phyloP scores from a whole-genome alignment of 2,329 filamentous ascomycete genomes.

The Thelonectria olida region DNA sequence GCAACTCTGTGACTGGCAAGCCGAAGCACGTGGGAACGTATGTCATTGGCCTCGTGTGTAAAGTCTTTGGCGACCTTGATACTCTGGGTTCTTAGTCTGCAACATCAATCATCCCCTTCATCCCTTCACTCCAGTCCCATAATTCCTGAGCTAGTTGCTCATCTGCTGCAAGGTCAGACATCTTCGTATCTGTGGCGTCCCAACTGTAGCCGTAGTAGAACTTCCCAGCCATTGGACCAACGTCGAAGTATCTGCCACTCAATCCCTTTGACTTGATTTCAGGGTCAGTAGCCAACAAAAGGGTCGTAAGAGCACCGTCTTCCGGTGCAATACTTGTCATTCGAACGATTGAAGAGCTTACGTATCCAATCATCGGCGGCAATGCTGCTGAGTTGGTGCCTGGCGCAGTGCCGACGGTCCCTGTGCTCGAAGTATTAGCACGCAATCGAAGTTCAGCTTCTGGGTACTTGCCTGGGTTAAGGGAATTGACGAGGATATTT shows the following conservation, averaged over 20 bases:
- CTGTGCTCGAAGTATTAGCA: not conserved
- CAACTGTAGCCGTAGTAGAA: conserved; percentile 5
- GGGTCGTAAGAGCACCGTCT: not conserved
- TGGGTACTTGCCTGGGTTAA: not conserved
- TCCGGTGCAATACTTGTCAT: not conserved
- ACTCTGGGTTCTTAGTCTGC: too few species aligned
- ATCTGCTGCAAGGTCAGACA: not conserved
- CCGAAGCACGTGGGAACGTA: too few species aligned
- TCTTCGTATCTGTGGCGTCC: not conserved
- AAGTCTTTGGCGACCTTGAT: too few species aligned
- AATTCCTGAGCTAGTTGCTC: not conserved
- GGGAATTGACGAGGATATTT: not conserved
- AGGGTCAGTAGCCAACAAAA: not conserved
- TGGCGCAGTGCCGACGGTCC: not conserved
- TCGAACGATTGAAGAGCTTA: conserved; percentile 1
- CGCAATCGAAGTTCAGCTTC: not conserved
- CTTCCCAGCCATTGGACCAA: conserved; percentile 1
- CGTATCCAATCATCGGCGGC: not conserved
- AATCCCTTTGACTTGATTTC: not conserved
- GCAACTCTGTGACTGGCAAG: too few species aligned
- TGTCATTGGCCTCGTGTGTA: too few species aligned
- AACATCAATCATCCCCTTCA: too few species aligned
- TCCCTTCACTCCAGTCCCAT: not conserved
- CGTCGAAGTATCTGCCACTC: not conserved
- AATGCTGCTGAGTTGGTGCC: not conserved